phyloP scores from a whole-genome alignment of 2,329 filamentous ascomycete species.

The Ceratocystis cacaofunesta region DNA sequence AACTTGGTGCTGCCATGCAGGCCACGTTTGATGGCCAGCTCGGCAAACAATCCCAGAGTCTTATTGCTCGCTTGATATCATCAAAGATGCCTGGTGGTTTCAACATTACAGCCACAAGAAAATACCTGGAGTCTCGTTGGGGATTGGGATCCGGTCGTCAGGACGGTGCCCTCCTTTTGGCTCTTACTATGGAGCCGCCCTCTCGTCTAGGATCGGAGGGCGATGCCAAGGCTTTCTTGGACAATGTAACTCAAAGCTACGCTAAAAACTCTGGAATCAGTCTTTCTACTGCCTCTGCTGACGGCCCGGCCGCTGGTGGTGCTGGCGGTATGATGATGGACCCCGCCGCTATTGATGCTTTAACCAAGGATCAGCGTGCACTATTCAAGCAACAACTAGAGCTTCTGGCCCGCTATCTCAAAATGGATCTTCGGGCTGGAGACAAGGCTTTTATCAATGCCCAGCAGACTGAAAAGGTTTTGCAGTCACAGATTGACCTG shows the following conservation, averaged over 20 bases:
- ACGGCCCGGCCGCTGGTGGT: conserved; percentile 55
- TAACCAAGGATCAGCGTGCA: conserved; percentile 90
- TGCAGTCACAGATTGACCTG: conserved; percentile 85
- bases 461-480: conserved; percentile 69
- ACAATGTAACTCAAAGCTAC: conserved; percentile 80
- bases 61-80: conserved; percentile 87
- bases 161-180: conserved; percentile 76
- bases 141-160: conserved; percentile 75
- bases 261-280: conserved; percentile 70
- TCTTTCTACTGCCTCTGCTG: conserved; percentile 60
- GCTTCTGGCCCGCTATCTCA: conserved; percentile 85
- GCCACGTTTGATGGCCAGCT: conserved; percentile 97
- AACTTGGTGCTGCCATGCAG: conserved; percentile 90
- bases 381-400: conserved; percentile 98
- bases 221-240: conserved; percentile 85
- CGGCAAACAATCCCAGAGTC: conserved; percentile 85
- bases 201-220: conserved; percentile 75
- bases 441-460: conserved; percentile 83
- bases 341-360: conserved; percentile 84
- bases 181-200: conserved; percentile 82
- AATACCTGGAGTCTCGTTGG: conserved; percentile 91
- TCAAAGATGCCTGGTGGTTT: conserved; percentile 99
- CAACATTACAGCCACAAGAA: conserved; percentile 91
- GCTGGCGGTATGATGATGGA: conserved; percentile 96
- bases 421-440: conserved; percentile 90